Conservation (phyloP, 139 green algal genomes). For the Trebouxia sp. region DNA sequence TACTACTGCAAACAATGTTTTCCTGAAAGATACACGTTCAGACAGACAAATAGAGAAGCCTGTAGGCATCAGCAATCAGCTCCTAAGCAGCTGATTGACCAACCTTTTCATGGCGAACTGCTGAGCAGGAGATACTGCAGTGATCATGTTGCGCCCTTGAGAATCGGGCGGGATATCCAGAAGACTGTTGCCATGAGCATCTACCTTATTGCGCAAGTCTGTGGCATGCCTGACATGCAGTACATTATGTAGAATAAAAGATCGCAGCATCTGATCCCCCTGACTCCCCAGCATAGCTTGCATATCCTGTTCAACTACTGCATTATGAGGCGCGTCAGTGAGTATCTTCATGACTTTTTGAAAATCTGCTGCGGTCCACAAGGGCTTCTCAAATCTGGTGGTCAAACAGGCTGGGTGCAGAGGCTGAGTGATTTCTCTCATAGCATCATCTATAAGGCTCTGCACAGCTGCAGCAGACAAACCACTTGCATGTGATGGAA, state of each 20-base stretch:
- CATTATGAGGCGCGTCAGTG: slow-evolving; percentile 24
- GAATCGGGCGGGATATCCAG: slow-evolving; percentile 13
- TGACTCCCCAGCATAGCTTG: slow-evolving; percentile 9
- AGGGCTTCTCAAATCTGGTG: slow-evolving; percentile 20
- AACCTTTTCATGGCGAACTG: slow-evolving; percentile 23
- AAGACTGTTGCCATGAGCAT: slow-evolving; percentile 19
- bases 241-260: slow-evolving; percentile 26
- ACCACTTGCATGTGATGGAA: not conserved
- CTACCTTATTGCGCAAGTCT: slow-evolving; percentile 18
- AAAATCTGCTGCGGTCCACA: slow-evolving; percentile 15
- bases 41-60: slow-evolving; percentile 23
- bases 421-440: slow-evolving; percentile 18
- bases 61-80: slow-evolving; percentile 9
- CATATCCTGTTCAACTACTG: slow-evolving; percentile 23
- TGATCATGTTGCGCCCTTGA: slow-evolving; percentile 16
- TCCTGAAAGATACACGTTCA: slow-evolving; percentile 9
- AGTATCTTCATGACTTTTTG: slow-evolving; percentile 19
- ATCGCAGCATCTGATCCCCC: slow-evolving; percentile 23
- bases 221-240: slow-evolving; percentile 21
- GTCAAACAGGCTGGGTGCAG: slow-evolving; percentile 17
- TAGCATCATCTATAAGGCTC: slow-evolving; percentile 22
- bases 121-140: slow-evolving; percentile 23
- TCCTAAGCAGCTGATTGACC: slow-evolving; percentile 22
- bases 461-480: slow-evolving; percentile 21
- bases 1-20: not conserved